These are phyloP conservation scores for Exophiala calicioides DNA, from an alignment of 2,329 filamentous ascomycete species.

Conservation along the genomic window DNA sequence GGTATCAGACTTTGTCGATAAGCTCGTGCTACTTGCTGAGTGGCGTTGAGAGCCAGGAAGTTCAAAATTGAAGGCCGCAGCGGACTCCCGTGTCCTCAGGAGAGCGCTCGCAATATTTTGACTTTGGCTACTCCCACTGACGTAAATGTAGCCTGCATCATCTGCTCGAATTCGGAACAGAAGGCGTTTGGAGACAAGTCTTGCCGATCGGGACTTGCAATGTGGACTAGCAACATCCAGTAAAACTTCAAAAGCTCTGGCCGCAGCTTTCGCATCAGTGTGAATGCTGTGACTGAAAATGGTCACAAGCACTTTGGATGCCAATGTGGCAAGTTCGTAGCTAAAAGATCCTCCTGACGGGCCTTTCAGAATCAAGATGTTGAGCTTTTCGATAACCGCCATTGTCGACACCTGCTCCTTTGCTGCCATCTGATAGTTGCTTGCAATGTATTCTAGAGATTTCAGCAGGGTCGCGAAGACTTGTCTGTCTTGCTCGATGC, in stretches of 20 bases:
- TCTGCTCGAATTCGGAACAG: constrained; percentile 83
- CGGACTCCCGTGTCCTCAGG: constrained; percentile 61
- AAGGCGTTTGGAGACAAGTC: constrained; percentile 73
- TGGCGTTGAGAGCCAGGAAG: constrained; percentile 18
- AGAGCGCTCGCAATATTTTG: constrained; percentile 71
- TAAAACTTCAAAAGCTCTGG: constrained; percentile 20
- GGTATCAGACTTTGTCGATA: constrained; percentile 22
- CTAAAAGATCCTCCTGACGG: constrained; percentile 8
- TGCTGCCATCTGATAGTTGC: constrained; percentile 18
- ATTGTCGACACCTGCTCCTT: constrained; percentile 12
- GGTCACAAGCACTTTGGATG: constrained; percentile 20
- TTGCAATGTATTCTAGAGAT: constrained; percentile 20
- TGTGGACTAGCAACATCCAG: constrained; percentile 18
- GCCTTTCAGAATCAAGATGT: constrained; percentile 8
- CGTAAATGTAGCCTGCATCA: constrained; percentile 72
- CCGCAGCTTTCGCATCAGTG: constrained; percentile 7
- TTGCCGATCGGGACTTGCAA: constrained; percentile 65
- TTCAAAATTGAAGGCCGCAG: constrained; percentile 36
- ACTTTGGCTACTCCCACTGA: constrained; percentile 70
- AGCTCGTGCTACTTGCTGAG: constrained; percentile 23
- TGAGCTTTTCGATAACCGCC: constrained; percentile 17
- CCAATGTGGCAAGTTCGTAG: constrained; percentile 19
- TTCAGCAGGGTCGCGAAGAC: constrained; percentile 19
- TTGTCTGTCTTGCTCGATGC: constrained; percentile 18
- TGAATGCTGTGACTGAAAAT: constrained; percentile 26